Conservation (phyloP, 208 protist genomes). For the Phytomonas serpens region DNA sequence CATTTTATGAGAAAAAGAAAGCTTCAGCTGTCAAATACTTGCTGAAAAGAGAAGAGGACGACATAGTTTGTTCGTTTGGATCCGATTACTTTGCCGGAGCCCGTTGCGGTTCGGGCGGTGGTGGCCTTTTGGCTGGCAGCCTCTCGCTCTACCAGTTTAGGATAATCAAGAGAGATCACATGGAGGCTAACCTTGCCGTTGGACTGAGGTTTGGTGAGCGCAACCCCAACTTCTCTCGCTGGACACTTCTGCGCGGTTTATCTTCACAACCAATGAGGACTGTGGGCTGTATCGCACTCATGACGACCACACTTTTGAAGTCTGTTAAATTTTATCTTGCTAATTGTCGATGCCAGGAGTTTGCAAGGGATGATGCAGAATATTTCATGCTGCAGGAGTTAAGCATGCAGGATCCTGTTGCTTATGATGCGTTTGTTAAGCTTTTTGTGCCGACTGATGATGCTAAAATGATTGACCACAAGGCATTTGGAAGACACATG, state of each 20-base stretch:
- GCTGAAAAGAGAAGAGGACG: conserved; percentile 52
- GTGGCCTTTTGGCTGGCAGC: conserved; percentile 27
- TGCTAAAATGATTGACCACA: neutral
- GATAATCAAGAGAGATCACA: conserved; percentile 42
- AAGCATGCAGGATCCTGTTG: conserved; percentile 15
- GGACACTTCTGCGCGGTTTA: conserved; percentile 49
- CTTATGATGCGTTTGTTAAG: neutral
- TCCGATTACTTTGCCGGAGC: conserved; percentile 70
- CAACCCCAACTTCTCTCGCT: conserved; percentile 30
- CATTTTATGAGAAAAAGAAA: neutral
- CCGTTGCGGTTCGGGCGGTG: conserved; percentile 32
- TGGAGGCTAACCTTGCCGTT: conserved; percentile 27
- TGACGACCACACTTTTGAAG: conserved; percentile 55
- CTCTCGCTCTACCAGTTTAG: conserved; percentile 33
- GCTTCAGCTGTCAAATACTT: conserved; percentile 14
- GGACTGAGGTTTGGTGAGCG: conserved; percentile 26
- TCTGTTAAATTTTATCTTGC: conserved; percentile 55
- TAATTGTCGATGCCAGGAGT: conserved; percentile 60
- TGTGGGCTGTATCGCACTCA: conserved; percentile 51
- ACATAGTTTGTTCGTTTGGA: conserved; percentile 66
- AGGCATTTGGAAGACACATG: neutral
- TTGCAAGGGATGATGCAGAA: conserved; percentile 62
- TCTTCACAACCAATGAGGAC: conserved; percentile 69
- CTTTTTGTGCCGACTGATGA: neutral
- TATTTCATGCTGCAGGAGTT: conserved; percentile 34